These are phyloP conservation scores for Isabelozyma rhagii DNA, from an alignment of 805 yeast genomes.

Conservation along the genomic window DNA sequence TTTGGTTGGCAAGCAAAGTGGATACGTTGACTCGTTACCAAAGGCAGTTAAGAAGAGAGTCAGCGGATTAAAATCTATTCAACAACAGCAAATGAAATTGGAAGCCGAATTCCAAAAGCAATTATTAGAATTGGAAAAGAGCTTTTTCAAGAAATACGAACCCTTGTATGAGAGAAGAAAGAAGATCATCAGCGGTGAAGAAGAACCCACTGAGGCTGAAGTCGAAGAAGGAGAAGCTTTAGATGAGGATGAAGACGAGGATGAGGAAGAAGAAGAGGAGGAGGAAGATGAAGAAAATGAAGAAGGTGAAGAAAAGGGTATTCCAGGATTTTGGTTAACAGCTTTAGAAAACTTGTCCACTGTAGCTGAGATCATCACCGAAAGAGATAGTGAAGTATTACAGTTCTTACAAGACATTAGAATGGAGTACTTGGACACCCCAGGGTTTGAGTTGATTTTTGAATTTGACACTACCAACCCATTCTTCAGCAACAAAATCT, in stretches of 20 bases:
- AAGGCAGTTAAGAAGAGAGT: constrained; percentile 70
- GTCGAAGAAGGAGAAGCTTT: constrained; percentile 73
- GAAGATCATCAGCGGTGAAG: constrained; percentile 64
- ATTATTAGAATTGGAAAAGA: constrained; percentile 79
- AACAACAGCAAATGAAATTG: constrained; percentile 71
- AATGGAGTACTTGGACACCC: constrained; percentile 74
- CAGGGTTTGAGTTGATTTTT: constrained; percentile 87
- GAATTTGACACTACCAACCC: constrained; percentile 71
- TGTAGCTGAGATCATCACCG: constrained; percentile 80
- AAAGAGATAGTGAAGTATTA: constrained; percentile 84
- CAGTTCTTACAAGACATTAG: constrained; percentile 64
- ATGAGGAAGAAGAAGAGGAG: constrained; percentile 34
- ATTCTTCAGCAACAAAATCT: constrained; percentile 66
- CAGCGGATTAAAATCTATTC: constrained; percentile 77
- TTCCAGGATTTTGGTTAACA: constrained; percentile 96
- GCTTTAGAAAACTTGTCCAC: constrained; percentile 84
- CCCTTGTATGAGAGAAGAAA: constrained; percentile 77
- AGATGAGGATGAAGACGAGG: constrained; percentile 52
- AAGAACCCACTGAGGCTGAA: constrained; percentile 78
- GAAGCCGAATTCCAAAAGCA: constrained; percentile 93
- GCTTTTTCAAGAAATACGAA: constrained; percentile 65
- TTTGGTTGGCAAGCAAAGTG: constrained; percentile 82
- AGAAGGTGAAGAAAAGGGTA: constrained; percentile 51
- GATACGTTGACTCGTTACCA: constrained; percentile 79
- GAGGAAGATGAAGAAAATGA: constrained; percentile 42